phyloP scores from a whole-genome alignment of 2,329 filamentous ascomycete species.

The Fulvia fulva region DNA sequence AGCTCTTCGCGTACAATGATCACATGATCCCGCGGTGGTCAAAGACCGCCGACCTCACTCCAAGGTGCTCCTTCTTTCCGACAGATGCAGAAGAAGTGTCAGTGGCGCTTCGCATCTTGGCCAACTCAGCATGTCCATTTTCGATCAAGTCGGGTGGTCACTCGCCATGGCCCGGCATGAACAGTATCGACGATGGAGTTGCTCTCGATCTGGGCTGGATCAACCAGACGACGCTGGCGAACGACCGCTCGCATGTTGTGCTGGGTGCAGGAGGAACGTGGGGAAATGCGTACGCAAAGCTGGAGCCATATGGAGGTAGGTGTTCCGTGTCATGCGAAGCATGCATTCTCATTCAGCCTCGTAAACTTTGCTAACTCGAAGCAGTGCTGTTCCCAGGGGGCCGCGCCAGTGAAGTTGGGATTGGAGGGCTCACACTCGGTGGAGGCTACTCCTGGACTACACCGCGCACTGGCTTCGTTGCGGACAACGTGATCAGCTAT shows the following conservation, averaged over 20 bases:
- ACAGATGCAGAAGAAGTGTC: conserved; percentile 3
- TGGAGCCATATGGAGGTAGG: conserved; percentile 30
- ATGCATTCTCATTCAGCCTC: too few relatives aligned
- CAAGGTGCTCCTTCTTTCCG: conserved; percentile 12
- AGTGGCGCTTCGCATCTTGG: conserved; percentile 1
- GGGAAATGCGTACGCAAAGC: conserved; percentile 38
- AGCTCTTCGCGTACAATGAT: neutral
- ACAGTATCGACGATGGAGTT: conserved; percentile 22
- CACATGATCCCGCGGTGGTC: conserved; percentile 1
- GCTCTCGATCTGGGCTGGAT: conserved; percentile 23
- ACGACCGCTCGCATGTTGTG: conserved; percentile 19
- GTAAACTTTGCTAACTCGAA: conserved; percentile 26
- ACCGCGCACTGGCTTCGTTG: conserved; percentile 46
- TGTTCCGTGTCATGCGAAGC: neutral
- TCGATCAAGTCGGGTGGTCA: conserved; percentile 12
- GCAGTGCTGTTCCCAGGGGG: conserved; percentile 42
- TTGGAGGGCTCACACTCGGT: conserved; percentile 46
- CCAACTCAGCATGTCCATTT: conserved; percentile 4
- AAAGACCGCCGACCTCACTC: conserved; percentile 3
- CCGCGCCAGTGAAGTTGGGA: conserved; percentile 41
- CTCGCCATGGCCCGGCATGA: conserved; percentile 10
- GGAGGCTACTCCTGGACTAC: conserved; percentile 48
- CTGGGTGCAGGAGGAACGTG: conserved; percentile 47
- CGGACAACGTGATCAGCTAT: conserved; percentile 31
- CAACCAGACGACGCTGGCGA: conserved; percentile 14